Percentiles rank a stretch among this genome's conserved stretches.
Conservation (phyloP, 2,329 filamentous ascomycete genomes). For the Didymella glomerata region DNA sequence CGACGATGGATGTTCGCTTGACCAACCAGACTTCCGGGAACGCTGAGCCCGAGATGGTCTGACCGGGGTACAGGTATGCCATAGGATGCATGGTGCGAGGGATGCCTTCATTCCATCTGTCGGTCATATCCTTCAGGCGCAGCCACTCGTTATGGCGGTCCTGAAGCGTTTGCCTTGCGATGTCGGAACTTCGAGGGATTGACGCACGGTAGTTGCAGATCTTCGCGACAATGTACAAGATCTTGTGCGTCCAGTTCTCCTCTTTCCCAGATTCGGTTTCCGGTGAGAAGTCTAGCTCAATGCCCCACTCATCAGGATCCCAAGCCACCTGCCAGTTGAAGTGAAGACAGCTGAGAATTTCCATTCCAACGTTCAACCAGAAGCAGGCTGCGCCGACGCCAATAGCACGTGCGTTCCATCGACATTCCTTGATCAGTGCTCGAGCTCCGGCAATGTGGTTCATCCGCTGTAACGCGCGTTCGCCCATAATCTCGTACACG, state of each 20-base stretch:
- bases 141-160: slow-evolving; percentile 79
- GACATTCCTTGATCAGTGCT: slow-evolving; percentile 86
- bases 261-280: slow-evolving; percentile 70
- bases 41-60: slow-evolving; percentile 72
- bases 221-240: slow-evolving; percentile 87
- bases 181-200: slow-evolving; percentile 67
- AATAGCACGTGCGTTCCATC: slow-evolving; percentile 80
- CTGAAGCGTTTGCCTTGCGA: slow-evolving; percentile 67
- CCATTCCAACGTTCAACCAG: slow-evolving; percentile 91
- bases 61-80: slow-evolving; percentile 74
- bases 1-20: slow-evolving; percentile 81
- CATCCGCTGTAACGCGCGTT: slow-evolving; percentile 80
- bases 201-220: slow-evolving; percentile 84
- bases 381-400: slow-evolving; percentile 90
- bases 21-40: slow-evolving; percentile 93
- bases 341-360: slow-evolving; percentile 85
- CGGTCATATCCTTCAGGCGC: slow-evolving; percentile 79
- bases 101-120: slow-evolving; percentile 80
- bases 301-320: slow-evolving; percentile 89
- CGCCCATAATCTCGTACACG: slow-evolving; percentile 92
- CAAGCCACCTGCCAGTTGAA: slow-evolving; percentile 88
- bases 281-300: slow-evolving; percentile 76
- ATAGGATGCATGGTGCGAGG: slow-evolving; percentile 89
- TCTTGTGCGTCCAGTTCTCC: slow-evolving; percentile 87
- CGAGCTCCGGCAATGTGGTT: slow-evolving; percentile 87